A percentile compares a stretch with the other conserved stretches of the same genome.
Conservation (phyloP, 2,329 filamentous ascomycete species). For the Aspergillus sp. region DNA sequence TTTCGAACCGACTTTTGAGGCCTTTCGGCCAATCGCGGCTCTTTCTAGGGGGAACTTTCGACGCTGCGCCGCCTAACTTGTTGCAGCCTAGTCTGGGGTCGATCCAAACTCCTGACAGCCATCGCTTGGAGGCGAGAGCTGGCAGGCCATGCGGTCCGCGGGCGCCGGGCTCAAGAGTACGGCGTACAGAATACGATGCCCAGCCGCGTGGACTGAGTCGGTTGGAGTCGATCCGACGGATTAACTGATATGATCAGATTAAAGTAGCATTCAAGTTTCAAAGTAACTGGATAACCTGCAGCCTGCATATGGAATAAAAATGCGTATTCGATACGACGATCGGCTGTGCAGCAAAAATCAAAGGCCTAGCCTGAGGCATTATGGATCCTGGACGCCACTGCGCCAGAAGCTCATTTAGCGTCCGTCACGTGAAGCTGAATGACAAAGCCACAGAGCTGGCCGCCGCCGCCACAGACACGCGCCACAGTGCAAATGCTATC, state of each 20-base stretch:
- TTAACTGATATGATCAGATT: background rate
- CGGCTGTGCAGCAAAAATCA: background rate
- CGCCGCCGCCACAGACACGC: background rate
- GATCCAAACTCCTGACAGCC: background rate
- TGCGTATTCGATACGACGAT: constrained; percentile 15
- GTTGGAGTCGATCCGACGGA: background rate
- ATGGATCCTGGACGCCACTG: background rate
- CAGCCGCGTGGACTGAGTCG: background rate
- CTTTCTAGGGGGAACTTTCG: background rate
- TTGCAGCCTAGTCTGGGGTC: constrained; percentile 14
- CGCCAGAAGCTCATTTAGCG: background rate
- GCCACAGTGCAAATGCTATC: background rate
- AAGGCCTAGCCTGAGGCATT: background rate
- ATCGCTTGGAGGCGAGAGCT: background rate
- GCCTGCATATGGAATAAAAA: constrained; percentile 1
- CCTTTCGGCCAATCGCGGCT: constrained; percentile 24
- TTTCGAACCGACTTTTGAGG: constrained; percentile 23
- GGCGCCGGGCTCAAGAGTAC: background rate
- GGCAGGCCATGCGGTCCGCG: background rate
- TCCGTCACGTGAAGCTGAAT: background rate
- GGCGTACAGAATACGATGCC: background rate
- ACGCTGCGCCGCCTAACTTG: constrained; percentile 13
- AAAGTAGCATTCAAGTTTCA: background rate
- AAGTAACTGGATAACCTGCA: background rate
- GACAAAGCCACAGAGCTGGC: background rate